Evolutionary conservation across 2,329 filamentous ascomycete species (phyloP), one percentile per base, ranked within the genome.

Genomic region (Kalmusia sp.): DNA sequence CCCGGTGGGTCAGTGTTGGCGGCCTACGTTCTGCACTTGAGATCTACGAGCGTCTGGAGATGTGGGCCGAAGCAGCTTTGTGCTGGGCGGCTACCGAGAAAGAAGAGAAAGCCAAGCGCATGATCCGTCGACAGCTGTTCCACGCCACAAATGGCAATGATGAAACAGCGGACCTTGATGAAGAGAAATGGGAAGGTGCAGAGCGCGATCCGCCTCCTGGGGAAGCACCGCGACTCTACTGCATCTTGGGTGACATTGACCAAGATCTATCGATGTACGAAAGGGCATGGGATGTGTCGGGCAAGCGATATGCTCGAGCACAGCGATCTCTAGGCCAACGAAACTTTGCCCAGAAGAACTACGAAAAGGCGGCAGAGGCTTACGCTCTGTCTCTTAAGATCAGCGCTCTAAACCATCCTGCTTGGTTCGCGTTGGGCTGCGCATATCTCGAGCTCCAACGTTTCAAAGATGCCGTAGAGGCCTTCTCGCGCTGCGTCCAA

Each of bases 21-120:
- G 96, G 92, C 34, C 79, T 99, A 2, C 83, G 91, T 3, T 96
- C 93, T 0, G 95, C 95, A 0, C 83, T 99, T 1, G 95, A 97
- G 55, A 98, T 99, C 55, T 99, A 98, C 76, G 93, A 96, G 76
- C 85, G 95, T 3, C 79, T 99, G 15, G 87, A 92, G 51, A 88
- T 98, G 73, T 98, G 95, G 92, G 91, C 95, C 1, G 95, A 99
- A 76, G 92, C 93, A 4, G 93, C 95, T 0, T 81, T 99, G 1
- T 99, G 95, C 72, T 88, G 92, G 65, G 93, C 92, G 11, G 81
- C 86, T 0, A 90, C 88, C 0, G 84, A 88, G n/a, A 82, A 87
- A 76, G 93, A 97, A 74, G 90, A 90, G 21, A 95, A 95, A 68
- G 95, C 92, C 1, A 86, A 85, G 50, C 84, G 82, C 3, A 84